These are phyloP conservation scores for Botrytis pseudocinerea DNA, from an alignment of 2,329 filamentous ascomycete genomes.

Conservation along the genomic window DNA sequence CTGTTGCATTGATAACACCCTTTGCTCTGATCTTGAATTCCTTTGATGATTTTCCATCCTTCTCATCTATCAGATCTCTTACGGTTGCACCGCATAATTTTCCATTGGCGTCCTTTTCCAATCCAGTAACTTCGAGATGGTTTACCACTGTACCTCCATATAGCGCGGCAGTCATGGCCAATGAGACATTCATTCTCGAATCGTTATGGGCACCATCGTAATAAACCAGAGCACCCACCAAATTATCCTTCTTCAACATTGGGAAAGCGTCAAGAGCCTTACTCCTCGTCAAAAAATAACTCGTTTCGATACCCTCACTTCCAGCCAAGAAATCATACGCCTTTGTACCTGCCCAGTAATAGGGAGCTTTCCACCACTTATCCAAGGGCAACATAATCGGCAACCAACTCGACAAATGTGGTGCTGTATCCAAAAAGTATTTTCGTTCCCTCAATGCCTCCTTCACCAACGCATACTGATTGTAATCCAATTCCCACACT, in stretches of 20 bases:
- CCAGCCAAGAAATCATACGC: constrained; percentile 84
- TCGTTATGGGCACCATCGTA: constrained; percentile 93
- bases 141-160: constrained; percentile 83
- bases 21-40: constrained; percentile 74
- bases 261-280: constrained; percentile 86
- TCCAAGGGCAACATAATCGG: constrained; percentile 75
- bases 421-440: constrained; percentile 73
- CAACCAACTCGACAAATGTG: constrained; percentile 71
- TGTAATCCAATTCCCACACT: constrained; percentile 73
- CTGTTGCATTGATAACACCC: constrained; percentile 85
- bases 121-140: constrained; percentile 75
- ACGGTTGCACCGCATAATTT: constrained; percentile 72
- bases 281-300: constrained; percentile 83
- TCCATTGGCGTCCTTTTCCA: constrained; percentile 73
- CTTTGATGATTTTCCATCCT: constrained; percentile 60
- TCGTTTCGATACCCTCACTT: constrained; percentile 83
- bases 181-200: constrained; percentile 86
- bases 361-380: constrained; percentile 76
- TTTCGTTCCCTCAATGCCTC: constrained; percentile 74
- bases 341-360: constrained; percentile 78
- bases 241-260: constrained; percentile 78
- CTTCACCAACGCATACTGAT: constrained; percentile 68
- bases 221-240: constrained; percentile 83
- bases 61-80: constrained; percentile 67
- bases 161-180: constrained; percentile 85